Evolutionary conservation across 148 eudicot genomes (phyloP).

Genomic region (Agrostemma githago): DNA sequence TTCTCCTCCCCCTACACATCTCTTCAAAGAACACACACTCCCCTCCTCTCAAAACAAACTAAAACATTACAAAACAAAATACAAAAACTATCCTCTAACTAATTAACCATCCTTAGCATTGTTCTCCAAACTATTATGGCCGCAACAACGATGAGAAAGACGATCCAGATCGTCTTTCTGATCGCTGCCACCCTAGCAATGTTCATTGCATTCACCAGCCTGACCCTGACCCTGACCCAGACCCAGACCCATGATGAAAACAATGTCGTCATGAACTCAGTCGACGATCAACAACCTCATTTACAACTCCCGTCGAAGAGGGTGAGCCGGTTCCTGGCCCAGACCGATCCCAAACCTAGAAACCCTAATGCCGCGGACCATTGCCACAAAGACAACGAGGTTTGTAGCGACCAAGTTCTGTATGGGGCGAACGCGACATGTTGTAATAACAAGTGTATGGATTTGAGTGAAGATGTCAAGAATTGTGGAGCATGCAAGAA

Average conservation of each 20-base stretch:
- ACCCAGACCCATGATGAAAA: not conserved
- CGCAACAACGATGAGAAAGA: slow-evolving; percentile 4
- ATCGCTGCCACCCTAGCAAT: slow-evolving; percentile 30
- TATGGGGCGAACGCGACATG: slow-evolving; percentile 43
- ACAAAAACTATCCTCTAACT: not conserved
- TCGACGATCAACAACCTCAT: not conserved
- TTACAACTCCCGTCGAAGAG: slow-evolving; percentile 19
- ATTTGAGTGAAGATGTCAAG: slow-evolving; percentile 28
- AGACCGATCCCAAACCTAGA: slow-evolving; percentile 6
- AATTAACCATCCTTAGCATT: not conserved
- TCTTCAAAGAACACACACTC: not conserved
- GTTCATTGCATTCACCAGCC: slow-evolving; percentile 7
- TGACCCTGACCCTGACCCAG: not conserved
- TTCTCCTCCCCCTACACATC: not conserved
- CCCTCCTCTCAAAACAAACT: not conserved
- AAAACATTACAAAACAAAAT: too few relatives aligned
- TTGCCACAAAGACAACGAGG: slow-evolving; percentile 45
- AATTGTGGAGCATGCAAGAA: slow-evolving; percentile 61
- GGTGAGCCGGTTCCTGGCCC: slow-evolving; percentile 47
- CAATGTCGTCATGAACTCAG: not conserved
- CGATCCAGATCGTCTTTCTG: slow-evolving; percentile 20
- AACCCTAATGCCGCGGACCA: slow-evolving; percentile 52
- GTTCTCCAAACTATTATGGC: not conserved
- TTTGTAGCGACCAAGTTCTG: slow-evolving; percentile 17
- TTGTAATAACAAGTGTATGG: slow-evolving; percentile 68